phyloP scores from a whole-genome alignment of 805 yeast genomes.

The Candida patagonica region DNA sequence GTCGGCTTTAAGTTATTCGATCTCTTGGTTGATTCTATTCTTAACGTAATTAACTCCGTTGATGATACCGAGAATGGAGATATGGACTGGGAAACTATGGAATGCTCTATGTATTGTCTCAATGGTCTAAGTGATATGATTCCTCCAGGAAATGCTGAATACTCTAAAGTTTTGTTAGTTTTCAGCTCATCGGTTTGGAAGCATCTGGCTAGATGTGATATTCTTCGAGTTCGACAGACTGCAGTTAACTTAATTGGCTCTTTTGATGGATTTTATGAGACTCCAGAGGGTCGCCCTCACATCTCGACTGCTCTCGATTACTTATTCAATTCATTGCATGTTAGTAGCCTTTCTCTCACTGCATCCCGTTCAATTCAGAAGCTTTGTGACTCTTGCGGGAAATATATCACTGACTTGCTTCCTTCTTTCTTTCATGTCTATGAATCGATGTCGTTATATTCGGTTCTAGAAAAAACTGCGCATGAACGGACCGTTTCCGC shows the following conservation, averaged over 20 bases:
- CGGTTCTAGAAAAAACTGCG: slow-evolving; percentile 15
- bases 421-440: slow-evolving; percentile 24
- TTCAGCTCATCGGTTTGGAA: slow-evolving; percentile 25
- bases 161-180: slow-evolving; percentile 18
- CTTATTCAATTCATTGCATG: slow-evolving; percentile 35
- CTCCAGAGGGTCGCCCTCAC: slow-evolving; percentile 34
- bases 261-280: slow-evolving; percentile 49
- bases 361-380: slow-evolving; percentile 51
- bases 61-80: neutral
- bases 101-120: slow-evolving; percentile 52
- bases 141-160: slow-evolving; percentile 27
- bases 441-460: slow-evolving; percentile 14
- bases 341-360: slow-evolving; percentile 26
- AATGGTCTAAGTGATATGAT: slow-evolving; percentile 48
- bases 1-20: slow-evolving; percentile 46
- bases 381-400: slow-evolving; percentile 28
- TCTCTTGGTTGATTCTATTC: slow-evolving; percentile 27
- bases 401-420: slow-evolving; percentile 17
- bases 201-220: slow-evolving; percentile 19
- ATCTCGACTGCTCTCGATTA: slow-evolving; percentile 47
- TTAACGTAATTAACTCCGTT: slow-evolving; percentile 5
- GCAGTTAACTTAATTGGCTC: slow-evolving; percentile 51
- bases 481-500: slow-evolving; percentile 28
- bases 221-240: slow-evolving; percentile 34
- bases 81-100: slow-evolving; percentile 36